Percentiles rank a stretch among this genome's conserved stretches.
These are phyloP conservation scores for Picochlorum sp. DNA, from an alignment of 139 green algal species.

Conservation along the genomic window DNA sequence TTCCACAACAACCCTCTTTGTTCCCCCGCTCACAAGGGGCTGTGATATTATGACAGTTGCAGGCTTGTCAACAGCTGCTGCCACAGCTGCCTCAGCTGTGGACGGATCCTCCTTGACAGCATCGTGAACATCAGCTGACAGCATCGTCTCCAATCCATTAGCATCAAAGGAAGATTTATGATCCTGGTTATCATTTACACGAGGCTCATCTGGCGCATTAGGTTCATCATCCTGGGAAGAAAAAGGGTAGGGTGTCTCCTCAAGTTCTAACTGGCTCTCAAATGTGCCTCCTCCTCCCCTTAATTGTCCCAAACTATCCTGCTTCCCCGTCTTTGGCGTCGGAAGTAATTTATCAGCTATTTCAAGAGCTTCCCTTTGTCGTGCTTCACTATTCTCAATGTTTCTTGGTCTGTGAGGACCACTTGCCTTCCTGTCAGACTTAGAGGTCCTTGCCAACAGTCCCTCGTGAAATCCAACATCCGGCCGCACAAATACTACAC, in stretches of 20 bases:
- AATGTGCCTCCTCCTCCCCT: not conserved
- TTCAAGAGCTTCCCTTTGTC: constrained; percentile 4
- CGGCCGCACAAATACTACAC: not conserved
- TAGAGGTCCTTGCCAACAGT: not conserved
- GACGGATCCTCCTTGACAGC: not conserved
- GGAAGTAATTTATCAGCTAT: not conserved
- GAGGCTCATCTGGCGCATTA: not conserved
- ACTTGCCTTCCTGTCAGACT: not conserved
- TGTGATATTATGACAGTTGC: not conserved
- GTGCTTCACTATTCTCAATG: constrained; percentile 2
- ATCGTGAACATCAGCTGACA: not conserved
- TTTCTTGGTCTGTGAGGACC: not conserved
- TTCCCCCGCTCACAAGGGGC: not conserved
- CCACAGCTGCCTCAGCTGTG: not conserved
- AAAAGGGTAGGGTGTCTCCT: too few relatives aligned
- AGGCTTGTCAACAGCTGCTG: not conserved
- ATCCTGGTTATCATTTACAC: not conserved
- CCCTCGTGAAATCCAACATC: not conserved
- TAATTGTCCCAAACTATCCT: not conserved
- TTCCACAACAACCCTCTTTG: not conserved
- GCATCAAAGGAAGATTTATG: not conserved
- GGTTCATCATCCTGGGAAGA: not conserved
- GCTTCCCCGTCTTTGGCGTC: not conserved
- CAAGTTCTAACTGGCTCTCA: too few relatives aligned
- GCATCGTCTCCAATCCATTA: not conserved